phyloP scores from a whole-genome alignment of 192 early-diverging fungal species.

The Pecoramyces ruminantium region DNA sequence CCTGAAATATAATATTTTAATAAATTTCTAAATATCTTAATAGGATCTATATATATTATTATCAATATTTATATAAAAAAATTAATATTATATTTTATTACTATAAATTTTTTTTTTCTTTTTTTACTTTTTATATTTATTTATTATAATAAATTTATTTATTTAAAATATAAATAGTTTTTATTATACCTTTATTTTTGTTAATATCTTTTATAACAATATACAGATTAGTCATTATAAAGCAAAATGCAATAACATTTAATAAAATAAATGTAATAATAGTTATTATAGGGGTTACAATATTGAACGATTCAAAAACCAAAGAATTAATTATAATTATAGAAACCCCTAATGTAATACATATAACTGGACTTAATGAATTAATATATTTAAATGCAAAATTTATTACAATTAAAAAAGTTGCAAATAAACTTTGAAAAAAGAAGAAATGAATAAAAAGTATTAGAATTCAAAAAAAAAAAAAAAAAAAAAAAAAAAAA shows the following conservation, averaged over 20 bases:
- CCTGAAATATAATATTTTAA: neutral
- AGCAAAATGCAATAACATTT: neutral
- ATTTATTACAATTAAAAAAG: neutral
- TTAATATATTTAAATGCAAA: neutral
- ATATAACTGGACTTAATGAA: neutral
- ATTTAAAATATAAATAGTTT: neutral
- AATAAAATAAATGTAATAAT: neutral
- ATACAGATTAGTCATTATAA: neutral
- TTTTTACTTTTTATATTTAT: too few relatives aligned
- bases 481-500: too few relatives aligned
- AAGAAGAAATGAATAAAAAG: too few relatives aligned
- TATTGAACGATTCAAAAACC: neutral
- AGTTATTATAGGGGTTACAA: neutral
- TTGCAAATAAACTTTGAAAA: neutral
- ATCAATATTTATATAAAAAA: too few relatives aligned
- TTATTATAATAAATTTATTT: too few relatives aligned
- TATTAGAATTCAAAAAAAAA: too few relatives aligned
- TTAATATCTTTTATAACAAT: neutral
- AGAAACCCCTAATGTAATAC: neutral
- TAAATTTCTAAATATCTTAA: neutral
- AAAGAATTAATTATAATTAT: neutral
- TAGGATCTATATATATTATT: neutral
- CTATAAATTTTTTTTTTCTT: too few relatives aligned
- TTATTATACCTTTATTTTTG: neutral
- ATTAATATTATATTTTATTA: too few relatives aligned